Evolutionary conservation across 192 early-diverging fungal species (phyloP).

Genomic region (Lunasporangiospora selenospora): DNA sequence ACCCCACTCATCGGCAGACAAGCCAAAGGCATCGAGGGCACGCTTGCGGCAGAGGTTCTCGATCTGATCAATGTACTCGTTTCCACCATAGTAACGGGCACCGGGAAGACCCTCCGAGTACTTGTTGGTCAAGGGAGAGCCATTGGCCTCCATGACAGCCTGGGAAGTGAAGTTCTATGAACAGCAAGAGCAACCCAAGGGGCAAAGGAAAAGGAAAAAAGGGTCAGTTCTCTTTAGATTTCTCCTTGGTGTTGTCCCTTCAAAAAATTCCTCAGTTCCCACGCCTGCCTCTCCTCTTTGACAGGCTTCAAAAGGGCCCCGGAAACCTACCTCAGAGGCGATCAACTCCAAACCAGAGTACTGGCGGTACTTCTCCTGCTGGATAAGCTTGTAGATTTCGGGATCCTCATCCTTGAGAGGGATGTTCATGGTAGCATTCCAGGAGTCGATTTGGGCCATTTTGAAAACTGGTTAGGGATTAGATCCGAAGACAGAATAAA

Average conservation of each 20-base stretch:
- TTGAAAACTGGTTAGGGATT: too few species aligned
- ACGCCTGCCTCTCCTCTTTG: neutral
- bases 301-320: neutral
- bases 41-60: constrained; percentile 97
- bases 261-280: neutral
- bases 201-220: neutral
- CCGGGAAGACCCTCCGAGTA: constrained; percentile 99
- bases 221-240: neutral
- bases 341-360: constrained; percentile 98
- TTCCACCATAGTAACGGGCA: constrained; percentile 99
- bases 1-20: constrained; percentile 93
- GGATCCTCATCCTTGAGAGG: constrained; percentile 91
- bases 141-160: constrained; percentile 99
- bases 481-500: too few species aligned
- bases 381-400: constrained; percentile 92
- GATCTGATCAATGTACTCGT: constrained; percentile 96
- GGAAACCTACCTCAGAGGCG: constrained; percentile 91
- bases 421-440: constrained; percentile 87
- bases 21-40: constrained; percentile 92
- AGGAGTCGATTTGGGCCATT: constrained; percentile 54
- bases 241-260: neutral
- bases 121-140: constrained; percentile 99
- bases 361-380: constrained; percentile 98
- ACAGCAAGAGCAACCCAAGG: too few species aligned
- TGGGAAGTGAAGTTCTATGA: constrained; percentile 98